Evolutionary conservation across 352 stramenopile species (phyloP), one percentile per base, ranked within the genome.

Genomic region (Phytophthora melonis): DNA sequence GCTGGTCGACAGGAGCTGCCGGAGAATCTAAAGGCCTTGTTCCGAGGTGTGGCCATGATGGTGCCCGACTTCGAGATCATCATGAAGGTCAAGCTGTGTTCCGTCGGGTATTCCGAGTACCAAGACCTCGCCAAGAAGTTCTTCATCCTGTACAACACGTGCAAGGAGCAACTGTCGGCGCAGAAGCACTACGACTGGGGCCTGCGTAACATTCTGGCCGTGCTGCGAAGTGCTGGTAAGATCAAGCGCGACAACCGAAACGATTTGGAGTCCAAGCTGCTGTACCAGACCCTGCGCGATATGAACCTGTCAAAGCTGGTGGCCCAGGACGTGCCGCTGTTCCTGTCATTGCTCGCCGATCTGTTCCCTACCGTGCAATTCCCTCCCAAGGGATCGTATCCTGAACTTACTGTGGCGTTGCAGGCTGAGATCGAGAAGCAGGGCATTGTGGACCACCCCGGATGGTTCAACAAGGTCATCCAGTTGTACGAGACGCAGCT

Each of bases 281-380:
- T 98, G 47, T 96, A 97, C 52, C 88, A 95, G 71, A 97, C 93
- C 1, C 68, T 98, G 8, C 88, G 93, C 67, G 98, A 99, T 72
- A 99, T 99, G 97, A 99, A 99, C 72, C 77, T 99, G 57, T 98
- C 93, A 43, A 99, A 99, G 81, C 83, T 99, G 14, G 97, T 99
- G 5, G 96, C 97, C 3, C 97, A 99, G 82, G 98, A 99, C 75
- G 97, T 99, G 8, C 98, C 98, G 21, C 76, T 99, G 0, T 99
- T 99, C 78, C 77, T 99, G 25, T 98, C 96, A 11, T 74, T 99
- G 19, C 86, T 99, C 0, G 93, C 95, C 8, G 97, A 99, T 74
- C 83, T 99, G 36, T 99, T 99, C 74, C 97, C 97, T 6, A 97
- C 93, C 0, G 93, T 98, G 43, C 80, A 86, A 27, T 94, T 88